These are phyloP conservation scores for Skeletonema costatum DNA, from an alignment of 108 stramenopile genomes.

Conservation along the genomic window DNA sequence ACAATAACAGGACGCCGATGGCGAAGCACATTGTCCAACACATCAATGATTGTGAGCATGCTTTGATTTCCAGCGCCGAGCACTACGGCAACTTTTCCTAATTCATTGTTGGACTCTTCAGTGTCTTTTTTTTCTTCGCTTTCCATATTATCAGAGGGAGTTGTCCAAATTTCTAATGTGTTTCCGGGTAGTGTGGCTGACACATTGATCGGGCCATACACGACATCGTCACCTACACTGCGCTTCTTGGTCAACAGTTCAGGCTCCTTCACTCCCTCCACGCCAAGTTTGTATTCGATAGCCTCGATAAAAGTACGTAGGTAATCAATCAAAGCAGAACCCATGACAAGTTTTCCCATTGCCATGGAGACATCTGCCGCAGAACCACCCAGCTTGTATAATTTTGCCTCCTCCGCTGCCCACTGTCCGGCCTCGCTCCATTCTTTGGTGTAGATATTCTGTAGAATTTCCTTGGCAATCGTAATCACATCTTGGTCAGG, in stretches of 20 bases:
- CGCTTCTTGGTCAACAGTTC: neutral
- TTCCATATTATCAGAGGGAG: neutral
- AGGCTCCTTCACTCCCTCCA: neutral
- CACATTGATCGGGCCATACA: neutral
- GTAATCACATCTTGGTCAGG: neutral
- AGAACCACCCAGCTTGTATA: neutral
- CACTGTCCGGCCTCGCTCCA: slow-evolving; percentile 6
- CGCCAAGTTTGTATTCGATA: neutral
- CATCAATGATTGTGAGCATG: slow-evolving; percentile 19
- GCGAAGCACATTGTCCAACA: slow-evolving; percentile 7
- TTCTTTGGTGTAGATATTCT: neutral
- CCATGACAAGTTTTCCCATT: neutral
- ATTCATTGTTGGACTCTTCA: neutral
- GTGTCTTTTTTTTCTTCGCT: neutral
- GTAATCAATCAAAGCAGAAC: neutral
- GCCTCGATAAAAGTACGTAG: slow-evolving; percentile 13
- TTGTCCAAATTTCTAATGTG: neutral
- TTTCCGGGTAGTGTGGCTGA: neutral
- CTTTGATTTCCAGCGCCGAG: slow-evolving; percentile 35
- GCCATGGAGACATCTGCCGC: neutral
- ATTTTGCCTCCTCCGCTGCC: neutral
- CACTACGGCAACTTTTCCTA: slow-evolving; percentile 2
- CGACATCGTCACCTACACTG: neutral
- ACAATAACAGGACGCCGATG: neutral
- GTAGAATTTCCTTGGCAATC: slow-evolving; percentile 7